These are phyloP conservation scores for Trichoderma koningiopsis DNA, from an alignment of 2,329 filamentous ascomycete species.

Conservation along the genomic window DNA sequence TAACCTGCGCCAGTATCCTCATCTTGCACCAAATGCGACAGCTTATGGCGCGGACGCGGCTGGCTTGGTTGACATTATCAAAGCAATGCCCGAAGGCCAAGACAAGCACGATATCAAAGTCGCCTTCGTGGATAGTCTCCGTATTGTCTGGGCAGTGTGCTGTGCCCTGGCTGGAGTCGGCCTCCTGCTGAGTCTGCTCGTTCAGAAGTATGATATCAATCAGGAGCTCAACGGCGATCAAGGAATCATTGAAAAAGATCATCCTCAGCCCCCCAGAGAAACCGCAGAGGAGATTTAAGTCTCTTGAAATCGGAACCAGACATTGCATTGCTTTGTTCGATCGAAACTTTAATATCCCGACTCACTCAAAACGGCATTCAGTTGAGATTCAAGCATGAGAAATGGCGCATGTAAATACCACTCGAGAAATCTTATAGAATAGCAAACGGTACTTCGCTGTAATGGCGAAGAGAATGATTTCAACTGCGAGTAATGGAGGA, in stretches of 20 bases:
- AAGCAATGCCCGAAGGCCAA: background rate
- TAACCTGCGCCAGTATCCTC: background rate
- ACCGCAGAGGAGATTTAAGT: background rate
- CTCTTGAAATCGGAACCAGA: background rate
- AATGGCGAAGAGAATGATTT: background rate
- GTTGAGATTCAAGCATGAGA: background rate
- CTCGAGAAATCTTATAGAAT: background rate
- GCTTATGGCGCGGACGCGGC: slow-evolving; percentile 1
- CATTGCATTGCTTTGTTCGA: background rate
- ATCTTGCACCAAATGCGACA: slow-evolving; percentile 4
- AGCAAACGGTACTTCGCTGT: background rate
- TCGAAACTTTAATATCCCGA: background rate
- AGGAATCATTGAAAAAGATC: background rate
- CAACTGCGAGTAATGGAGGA: background rate
- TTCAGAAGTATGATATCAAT: background rate
- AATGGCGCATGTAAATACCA: background rate
- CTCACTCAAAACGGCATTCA: background rate
- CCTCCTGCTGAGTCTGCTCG: background rate
- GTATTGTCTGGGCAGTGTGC: background rate
- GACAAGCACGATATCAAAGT: background rate
- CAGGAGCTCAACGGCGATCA: background rate
- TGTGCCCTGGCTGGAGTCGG: background rate
- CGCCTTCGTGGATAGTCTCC: background rate
- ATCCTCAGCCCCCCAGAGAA: background rate
- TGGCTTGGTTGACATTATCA: background rate